Evolutionary conservation across 805 yeast genomes (phyloP).

Genomic region (Pichia cabralensis): DNA sequence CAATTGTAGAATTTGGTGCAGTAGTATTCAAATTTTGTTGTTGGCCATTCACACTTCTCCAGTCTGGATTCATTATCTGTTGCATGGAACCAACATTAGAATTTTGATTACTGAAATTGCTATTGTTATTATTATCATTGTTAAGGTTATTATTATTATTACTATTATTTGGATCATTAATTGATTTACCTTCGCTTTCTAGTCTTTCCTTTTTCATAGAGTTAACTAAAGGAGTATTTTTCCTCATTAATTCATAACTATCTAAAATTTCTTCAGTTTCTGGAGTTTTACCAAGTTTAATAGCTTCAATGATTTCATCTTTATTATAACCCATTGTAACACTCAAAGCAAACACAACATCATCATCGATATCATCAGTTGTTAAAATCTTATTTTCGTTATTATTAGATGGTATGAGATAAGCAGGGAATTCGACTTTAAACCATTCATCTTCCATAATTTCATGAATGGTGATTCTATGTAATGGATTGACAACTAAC

Average conservation of each 20-base stretch:
- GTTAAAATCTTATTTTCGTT: constrained; percentile 25
- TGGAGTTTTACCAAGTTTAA: constrained; percentile 28
- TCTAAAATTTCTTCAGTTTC: constrained; percentile 73
- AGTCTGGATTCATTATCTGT: constrained; percentile 10
- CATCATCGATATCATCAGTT: constrained; percentile 51
- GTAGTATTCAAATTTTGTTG: constrained; percentile 18
- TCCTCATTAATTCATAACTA: constrained; percentile 75
- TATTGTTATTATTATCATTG: constrained; percentile 1
- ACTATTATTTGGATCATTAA: constrained; percentile 1
- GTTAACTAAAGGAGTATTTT: constrained; percentile 60
- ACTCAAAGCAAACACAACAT: constrained; percentile 62
- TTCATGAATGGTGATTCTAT: constrained; percentile 86
- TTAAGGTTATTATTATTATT: not conserved
- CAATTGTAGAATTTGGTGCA: constrained; percentile 71
- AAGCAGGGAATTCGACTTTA: constrained; percentile 67
- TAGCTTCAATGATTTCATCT: constrained; percentile 70
- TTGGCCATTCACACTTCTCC: constrained; percentile 23
- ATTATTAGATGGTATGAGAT: constrained; percentile 52
- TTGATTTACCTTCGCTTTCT: constrained; percentile 1
- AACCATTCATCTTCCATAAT: constrained; percentile 95
- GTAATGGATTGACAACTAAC: constrained; percentile 91
- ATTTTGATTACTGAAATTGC: constrained; percentile 5
- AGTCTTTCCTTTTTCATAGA: constrained; percentile 40
- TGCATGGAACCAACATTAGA: constrained; percentile 1
- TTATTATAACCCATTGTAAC: constrained; percentile 83